Base-by-base conservation (phyloP, 2,329 filamentous ascomycete species). In the Aureobasidium sp. region DNA sequence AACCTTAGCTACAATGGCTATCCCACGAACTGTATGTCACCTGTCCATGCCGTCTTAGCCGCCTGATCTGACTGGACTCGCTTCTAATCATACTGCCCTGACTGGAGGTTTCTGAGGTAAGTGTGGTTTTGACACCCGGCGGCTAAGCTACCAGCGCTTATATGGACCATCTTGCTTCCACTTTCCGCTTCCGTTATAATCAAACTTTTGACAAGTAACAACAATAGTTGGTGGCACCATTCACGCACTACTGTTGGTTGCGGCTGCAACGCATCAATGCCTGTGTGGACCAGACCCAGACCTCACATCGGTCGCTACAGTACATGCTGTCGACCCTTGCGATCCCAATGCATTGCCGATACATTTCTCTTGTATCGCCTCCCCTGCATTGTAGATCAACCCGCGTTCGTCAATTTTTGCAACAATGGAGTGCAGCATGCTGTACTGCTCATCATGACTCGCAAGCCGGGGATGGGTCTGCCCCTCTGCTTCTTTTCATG, bases 141-240 rank as follows among this genome's bases (percentile, higher is more conserved):
- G 53, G 22, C 27, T 57, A 57, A 57, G 11, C 15, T 27, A 15
- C 12, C 25, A 57, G 53, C 53, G 53, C 53, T 57, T 57, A 57
- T 45, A 36, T 11, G n/a, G 36, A 45, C 27, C 3, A 2, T 29
- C n/a, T 57, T 25, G 12, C 27, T 45, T 8, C 14, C n/a, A 25
- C 20, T 34, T 45, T 34, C 29, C 53, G 12, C 39, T 22, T 22
- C 15, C 17, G 11, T 44, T n/a, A 15, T 9, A 45, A 9, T 45
- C 29, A 45, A 57, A 41, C 41, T 45, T 57, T 45, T 25, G 41
- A 57, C 53, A 45, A 36, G 39, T 41, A 45, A 17, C 29, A 29
- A 2, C 3, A 11, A 34, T 20, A 9, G 53, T 57, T 57, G 53
- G 53, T 57, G 53, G 53, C 53, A 45, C 39, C 17, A 12, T 42